Conservation (phyloP, 768 basidiomycete genomes). For the Lactarius vividus region DNA sequence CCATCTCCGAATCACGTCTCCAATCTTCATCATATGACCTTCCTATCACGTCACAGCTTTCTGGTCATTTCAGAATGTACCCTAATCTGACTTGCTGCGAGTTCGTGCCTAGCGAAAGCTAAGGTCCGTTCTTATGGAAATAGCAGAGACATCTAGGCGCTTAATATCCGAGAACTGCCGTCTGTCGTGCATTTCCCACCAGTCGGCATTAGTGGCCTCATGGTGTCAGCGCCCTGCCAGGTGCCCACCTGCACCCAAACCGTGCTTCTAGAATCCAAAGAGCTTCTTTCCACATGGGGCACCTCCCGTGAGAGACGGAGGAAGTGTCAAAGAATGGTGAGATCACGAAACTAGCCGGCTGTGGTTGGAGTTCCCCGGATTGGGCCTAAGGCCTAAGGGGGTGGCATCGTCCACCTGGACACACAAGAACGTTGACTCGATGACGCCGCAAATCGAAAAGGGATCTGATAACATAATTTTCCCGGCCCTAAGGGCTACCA, state of each 20-base stretch:
- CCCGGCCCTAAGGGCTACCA: constrained; percentile 2
- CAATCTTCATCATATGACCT: constrained; percentile 19
- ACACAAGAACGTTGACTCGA: not conserved
- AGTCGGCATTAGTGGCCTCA: constrained; percentile 24
- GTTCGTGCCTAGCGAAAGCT: constrained; percentile 11
- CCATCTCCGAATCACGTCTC: constrained; percentile 22
- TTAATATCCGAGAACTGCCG: constrained; percentile 9
- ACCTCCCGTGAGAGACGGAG: constrained; percentile 22
- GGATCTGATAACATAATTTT: constrained; percentile 21
- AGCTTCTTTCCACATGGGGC: constrained; percentile 24
- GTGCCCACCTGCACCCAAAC: constrained; percentile 14
- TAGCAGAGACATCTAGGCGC: constrained; percentile 13
- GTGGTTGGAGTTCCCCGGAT: not conserved
- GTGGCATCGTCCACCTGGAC: constrained; percentile 1
- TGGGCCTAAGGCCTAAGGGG: not conserved
- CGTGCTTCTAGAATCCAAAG: constrained; percentile 20
- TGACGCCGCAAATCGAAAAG: constrained; percentile 4
- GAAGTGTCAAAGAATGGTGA: constrained; percentile 5
- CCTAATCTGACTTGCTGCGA: constrained; percentile 8
- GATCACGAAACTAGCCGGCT: constrained; percentile 10
- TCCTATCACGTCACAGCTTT: constrained; percentile 23
- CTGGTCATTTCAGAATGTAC: not conserved
- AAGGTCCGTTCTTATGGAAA: constrained; percentile 3
- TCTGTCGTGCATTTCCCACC: constrained; percentile 20
- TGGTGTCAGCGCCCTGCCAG: constrained; percentile 22